Base-by-base conservation (phyloP, 441 rosid genomes). In the Erodium moschatum region DNA sequence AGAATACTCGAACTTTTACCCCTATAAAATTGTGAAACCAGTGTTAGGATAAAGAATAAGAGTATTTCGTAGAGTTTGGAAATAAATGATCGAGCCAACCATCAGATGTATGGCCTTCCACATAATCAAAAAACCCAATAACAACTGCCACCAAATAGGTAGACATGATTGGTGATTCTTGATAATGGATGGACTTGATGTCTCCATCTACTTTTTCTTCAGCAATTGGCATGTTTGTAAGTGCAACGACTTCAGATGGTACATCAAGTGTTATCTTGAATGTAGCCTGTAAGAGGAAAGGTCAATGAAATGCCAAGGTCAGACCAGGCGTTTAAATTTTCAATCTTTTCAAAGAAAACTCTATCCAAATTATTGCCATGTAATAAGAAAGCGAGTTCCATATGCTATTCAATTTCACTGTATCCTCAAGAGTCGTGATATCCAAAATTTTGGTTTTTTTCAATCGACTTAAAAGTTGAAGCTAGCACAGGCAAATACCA, bases 161-260 rank as follows among this genome's bases (percentile, higher is more conserved):
- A 27, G 98, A 93, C 97, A 91, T 93, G 70, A 91, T 81, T 9
- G 98, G 97, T 3, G 98, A 81, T 80, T 93, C 97, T 77, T 89
- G 87, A 73, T 87, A 93, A 35, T 35, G 6, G 78, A 83, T 65
- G 9, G 81, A 78, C 86, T 91, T 93, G 68, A 80, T 13, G 42
- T 72, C 67, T 27, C 96, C 98, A 75, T 87, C 74, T 68, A 85
- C 86, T 81, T 85, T 87, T 82, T 88, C 96, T 66, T 85, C 91
- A 13, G 62, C 3, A 15, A 87, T 74, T 1, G 96, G 96, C 98
- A 91, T 93, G 79, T 93, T 93, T 61, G 98, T 89, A 65, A 93
- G 93, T 68, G 98, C 89, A 69, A 89, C 89, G 61, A 91, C 73
- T 21, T 91, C 96, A 62, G 85, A 50, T 24, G 97, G 98, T 69